Evolutionary conservation across 176 grass and related monocot species (phyloP), one percentile per base, ranked within the genome.

Genomic region (Oryza rufipogon): DNA sequence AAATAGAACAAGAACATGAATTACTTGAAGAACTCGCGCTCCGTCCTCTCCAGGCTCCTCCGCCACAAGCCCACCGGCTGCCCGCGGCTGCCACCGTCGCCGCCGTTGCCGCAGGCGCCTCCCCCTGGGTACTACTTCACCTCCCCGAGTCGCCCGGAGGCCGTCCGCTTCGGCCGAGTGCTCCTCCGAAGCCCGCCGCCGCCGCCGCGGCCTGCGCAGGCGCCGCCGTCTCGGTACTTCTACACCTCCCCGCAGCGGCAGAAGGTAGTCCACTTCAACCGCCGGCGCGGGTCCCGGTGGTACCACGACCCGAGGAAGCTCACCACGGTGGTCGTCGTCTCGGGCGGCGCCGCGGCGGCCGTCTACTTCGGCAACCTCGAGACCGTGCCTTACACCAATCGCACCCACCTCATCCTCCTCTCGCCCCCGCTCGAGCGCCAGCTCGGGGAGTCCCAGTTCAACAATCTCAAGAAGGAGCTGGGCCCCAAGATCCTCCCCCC

Each of bases 301-400:
- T 95, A 90, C 87, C 93, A 93, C 68, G 91, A 98, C 87, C 85
- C 67, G n/a, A 91, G 91, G 46, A 88, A 91, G 76, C 69, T 93
- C 69, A 33, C 66, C 54, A 70, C 90, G 3, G 91, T 52, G 44
- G 73, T 90, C 11, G 2, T 93, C 54, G 0, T 92, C 70, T 16
- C 87, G 20, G 89, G 92, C 28, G 85, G 85, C 69, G 78, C 33
- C 17, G 70, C 68, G 6, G 26, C 63, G 20, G 72, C 51, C 30
- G 25, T 98, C 76, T 98, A 98, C 87, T 92, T 92, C 77, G 91
- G 96, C 45, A 91, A 98, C 80, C 85, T 98, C 52, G 96, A 98
- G 91, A 77, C 74, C 4, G 91, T 98, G 61, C 96, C 96, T 74
- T 98, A 98, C 85, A 95, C 91, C 63, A 98, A 98, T 78, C 86